These are phyloP conservation scores for Lentinula boryana DNA, from an alignment of 768 basidiomycete genomes.

Conservation along the genomic window DNA sequence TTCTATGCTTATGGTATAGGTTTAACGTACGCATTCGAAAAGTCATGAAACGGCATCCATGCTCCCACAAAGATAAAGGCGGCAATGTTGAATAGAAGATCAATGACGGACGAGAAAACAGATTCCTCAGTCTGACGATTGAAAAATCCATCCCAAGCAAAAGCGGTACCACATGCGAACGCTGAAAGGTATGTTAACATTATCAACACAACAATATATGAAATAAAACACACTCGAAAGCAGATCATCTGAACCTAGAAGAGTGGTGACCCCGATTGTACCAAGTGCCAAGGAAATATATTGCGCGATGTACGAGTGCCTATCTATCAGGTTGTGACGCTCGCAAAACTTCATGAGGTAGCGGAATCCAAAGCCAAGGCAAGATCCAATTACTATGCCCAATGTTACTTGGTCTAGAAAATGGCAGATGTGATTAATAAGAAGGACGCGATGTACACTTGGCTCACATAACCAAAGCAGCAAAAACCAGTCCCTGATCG, in stretches of 20 bases:
- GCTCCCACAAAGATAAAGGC: slow-evolving; percentile 96
- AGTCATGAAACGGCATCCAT: slow-evolving; percentile 90
- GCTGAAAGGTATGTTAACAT: slow-evolving; percentile 19
- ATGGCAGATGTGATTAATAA: slow-evolving; percentile 5
- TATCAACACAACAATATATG: not conserved
- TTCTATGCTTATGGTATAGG: not conserved
- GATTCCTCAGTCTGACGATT: slow-evolving; percentile 92
- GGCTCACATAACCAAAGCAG: slow-evolving; percentile 79
- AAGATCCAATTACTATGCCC: slow-evolving; percentile 66
- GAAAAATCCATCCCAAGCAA: slow-evolving; percentile 96
- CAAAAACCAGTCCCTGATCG: slow-evolving; percentile 85
- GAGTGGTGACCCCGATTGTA: slow-evolving; percentile 76
- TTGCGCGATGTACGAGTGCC: slow-evolving; percentile 93
- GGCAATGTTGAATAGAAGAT: slow-evolving; percentile 92
- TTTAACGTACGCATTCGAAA: slow-evolving; percentile 41
- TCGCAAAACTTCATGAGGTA: slow-evolving; percentile 94
- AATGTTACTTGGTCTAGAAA: slow-evolving; percentile 71
- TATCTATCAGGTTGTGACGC: slow-evolving; percentile 78
- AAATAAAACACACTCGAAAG: slow-evolving; percentile 45
- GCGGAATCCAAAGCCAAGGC: slow-evolving; percentile 75
- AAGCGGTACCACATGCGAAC: slow-evolving; percentile 92
- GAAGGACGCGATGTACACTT: not conserved
- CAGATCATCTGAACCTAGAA: slow-evolving; percentile 90
- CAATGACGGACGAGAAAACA: slow-evolving; percentile 93
- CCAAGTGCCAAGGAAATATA: slow-evolving; percentile 80